Base-by-base conservation (phyloP, 139 green algal genomes). In the Chlorella sp. region DNA sequence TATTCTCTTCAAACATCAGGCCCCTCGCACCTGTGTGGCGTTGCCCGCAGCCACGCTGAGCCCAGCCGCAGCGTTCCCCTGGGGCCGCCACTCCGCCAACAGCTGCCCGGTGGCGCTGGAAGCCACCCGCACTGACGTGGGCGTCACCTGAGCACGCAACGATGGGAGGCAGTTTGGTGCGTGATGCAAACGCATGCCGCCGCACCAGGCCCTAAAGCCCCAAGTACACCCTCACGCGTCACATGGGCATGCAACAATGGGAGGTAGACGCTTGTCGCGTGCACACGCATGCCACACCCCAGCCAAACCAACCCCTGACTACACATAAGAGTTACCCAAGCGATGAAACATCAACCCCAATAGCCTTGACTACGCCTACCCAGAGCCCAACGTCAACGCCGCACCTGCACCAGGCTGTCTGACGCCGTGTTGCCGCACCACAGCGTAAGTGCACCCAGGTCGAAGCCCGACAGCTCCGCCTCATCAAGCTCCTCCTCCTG, bases 381-480 rank as follows among this genome's bases (percentile, higher is more conserved):
- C 62, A 65, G 23, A 65, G 14, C 59, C 24, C 10, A 42, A 24
- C 30, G 62, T 60, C 32, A 3, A 10, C 27, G 33, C 62, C 74
- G 36, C 26, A 87, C 93, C 84, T 98, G 93, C 33, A 97, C 34
- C 34, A 97, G 75, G 29, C 92, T 81, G 71, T 93, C 86, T n/a
- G 89, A 62, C 26, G 79, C 64, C 23, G 87, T 88, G 72, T 95
- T 98, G 60, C 78, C 87, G 69, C 89, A 97, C 49, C 82, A 90
- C 61, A 99, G 79, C 29, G 94, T 97, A 81, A 96, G 89, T 0
- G 78, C 74, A 10, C 85, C 35, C 2, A 68, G 64, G 59, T 96
- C 85, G 72, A 98, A 97, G 35, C 95, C 95, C 2, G 70, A 5
- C 0, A 98, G 68, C 70, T 87, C 84, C 3, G 80, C 89, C 82